Evolutionary conservation across 108 stramenopile species (phyloP).

Genomic region (Cyclotella atomus): DNA sequence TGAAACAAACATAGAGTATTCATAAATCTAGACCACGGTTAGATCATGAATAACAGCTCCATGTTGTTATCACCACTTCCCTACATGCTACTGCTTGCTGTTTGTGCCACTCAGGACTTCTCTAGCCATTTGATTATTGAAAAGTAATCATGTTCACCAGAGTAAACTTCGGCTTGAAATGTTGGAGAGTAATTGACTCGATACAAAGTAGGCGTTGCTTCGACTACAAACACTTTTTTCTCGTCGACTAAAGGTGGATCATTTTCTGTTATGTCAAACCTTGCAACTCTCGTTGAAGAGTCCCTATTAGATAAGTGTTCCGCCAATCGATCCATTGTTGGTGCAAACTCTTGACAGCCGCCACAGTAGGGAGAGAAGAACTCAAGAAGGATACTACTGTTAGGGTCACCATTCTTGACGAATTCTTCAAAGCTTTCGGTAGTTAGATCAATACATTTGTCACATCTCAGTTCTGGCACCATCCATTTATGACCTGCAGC

Average conservation of each 20-base stretch:
- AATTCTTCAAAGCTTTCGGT: slow-evolving; percentile 22
- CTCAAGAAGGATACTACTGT: slow-evolving; percentile 32
- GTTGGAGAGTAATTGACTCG: slow-evolving; percentile 26
- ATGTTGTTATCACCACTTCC: too few species aligned
- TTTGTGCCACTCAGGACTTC: background rate
- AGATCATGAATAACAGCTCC: too few species aligned
- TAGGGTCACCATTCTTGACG: slow-evolving; percentile 9
- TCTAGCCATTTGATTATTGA: slow-evolving; percentile 26
- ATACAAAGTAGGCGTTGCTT: slow-evolving; percentile 52
- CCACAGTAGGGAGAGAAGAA: slow-evolving; percentile 58
- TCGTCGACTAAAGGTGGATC: slow-evolving; percentile 24
- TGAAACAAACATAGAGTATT: too few species aligned
- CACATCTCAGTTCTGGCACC: slow-evolving; percentile 30
- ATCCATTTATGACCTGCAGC: slow-evolving; percentile 24
- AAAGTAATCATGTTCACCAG: slow-evolving; percentile 29
- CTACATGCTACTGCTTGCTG: too few species aligned
- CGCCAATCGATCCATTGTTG: slow-evolving; percentile 36
- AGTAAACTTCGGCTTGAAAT: slow-evolving; percentile 31
- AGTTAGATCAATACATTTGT: slow-evolving; percentile 26
- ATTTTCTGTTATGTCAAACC: slow-evolving; percentile 48
- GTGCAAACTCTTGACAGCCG: slow-evolving; percentile 49
- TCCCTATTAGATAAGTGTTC: background rate
- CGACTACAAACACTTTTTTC: slow-evolving; percentile 33
- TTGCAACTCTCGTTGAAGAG: slow-evolving; percentile 16
- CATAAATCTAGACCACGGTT: too few species aligned